A percentile compares a stretch with the other conserved stretches of the same genome.
Evolutionary conservation across 2,329 filamentous ascomycete genomes (phyloP).

Genomic region (Helotiales sp.): DNA sequence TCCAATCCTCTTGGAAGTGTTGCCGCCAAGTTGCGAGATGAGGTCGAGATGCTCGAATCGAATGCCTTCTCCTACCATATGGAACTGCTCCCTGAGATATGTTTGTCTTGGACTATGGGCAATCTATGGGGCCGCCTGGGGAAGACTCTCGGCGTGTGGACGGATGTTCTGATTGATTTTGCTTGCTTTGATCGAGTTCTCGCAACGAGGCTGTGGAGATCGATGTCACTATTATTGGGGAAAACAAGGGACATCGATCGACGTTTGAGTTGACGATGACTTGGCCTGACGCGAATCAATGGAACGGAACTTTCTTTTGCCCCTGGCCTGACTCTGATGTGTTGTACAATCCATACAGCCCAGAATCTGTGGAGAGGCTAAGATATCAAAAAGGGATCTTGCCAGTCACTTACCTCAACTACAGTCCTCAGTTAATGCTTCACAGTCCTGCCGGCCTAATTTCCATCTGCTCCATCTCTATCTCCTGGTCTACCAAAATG

Average conservation of each 20-base stretch:
- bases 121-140: background rate
- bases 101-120: background rate
- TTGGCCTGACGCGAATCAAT: background rate
- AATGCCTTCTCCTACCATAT: background rate
- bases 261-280: background rate
- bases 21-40: background rate
- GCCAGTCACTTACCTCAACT: background rate
- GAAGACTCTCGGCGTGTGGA: conserved; percentile 1
- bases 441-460: background rate
- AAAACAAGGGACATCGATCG: background rate
- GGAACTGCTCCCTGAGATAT: background rate
- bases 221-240: background rate
- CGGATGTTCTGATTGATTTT: background rate
- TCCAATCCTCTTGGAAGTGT: conserved; percentile 7
- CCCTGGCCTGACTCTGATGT: background rate
- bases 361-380: background rate
- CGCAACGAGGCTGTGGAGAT: background rate
- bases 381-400: background rate
- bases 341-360: background rate
- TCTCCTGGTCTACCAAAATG: background rate
- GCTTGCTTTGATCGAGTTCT: background rate
- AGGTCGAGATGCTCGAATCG: background rate
- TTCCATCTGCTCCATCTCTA: background rate
- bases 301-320: background rate
- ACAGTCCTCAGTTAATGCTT: background rate